Evolutionary conservation across 2,329 filamentous ascomycete species (phyloP), one percentile per base, ranked within the genome.

Genomic region (Phyllosticta capitalensis): DNA sequence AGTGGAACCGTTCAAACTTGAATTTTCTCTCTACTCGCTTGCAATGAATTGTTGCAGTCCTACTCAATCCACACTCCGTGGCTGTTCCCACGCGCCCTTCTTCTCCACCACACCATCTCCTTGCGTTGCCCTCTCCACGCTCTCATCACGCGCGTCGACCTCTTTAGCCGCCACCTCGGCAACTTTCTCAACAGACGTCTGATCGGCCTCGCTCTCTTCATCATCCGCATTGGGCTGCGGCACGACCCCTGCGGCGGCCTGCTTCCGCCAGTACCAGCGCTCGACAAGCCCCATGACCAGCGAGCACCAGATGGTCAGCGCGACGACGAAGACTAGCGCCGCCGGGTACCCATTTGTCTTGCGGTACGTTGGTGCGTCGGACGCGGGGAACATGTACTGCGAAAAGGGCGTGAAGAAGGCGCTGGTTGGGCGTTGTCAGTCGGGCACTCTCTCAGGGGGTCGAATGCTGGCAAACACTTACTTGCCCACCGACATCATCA

Each of bases 321-420:
- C 59, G 22, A 62, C 50, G 12, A 64, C 62, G 21, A 64, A 62
- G 3, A 60, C 62, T 38, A 64, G 21, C 9, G 56, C 61, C 21
- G 54, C 59, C 9, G 20, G 56, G 51, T 59, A 64, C 3, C 61
- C 58, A 14, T 59, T 45, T 1, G 61, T 62, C 24, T 61, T 28
- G 12, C 49, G 28, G 28, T 61, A 64, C 9, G 51, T 50, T 0
- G 59, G 62, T 2, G 62, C 62, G 9, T 62, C 56, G 12, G 52
- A 54, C 26, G 56, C 61, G 3, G 62, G 62, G 20, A 64, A 58
- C 38, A 62, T 50, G 20, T 60, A 61, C n/a, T 62, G 62, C 54
- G 60, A 60, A 26, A 60, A 62, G 19, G 62, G 62, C 12, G 62
- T 62, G 1, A 49, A 48, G 24, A 56, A 56, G 1, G 53, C 58